These are phyloP conservation scores for Porogramme epimiltina DNA, from an alignment of 1,284 basidiomycete genomes.

Conservation along the genomic window DNA sequence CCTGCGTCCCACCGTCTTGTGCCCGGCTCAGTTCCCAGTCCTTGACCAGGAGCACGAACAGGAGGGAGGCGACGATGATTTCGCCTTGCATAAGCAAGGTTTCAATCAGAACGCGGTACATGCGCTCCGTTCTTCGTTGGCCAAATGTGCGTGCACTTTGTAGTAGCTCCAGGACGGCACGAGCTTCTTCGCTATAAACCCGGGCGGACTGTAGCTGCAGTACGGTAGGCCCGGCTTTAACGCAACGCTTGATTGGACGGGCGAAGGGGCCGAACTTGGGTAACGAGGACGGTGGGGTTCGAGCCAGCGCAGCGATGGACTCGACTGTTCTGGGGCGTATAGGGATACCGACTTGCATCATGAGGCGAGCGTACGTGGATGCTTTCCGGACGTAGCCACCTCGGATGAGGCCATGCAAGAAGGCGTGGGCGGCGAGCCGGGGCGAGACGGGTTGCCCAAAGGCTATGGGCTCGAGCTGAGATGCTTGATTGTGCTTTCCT, in stretches of 20 bases:
- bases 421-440: constrained; percentile 58
- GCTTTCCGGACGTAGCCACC: constrained; percentile 49
- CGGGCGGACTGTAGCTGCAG: constrained; percentile 28
- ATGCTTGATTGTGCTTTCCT: background rate
- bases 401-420: constrained; percentile 66
- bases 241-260: constrained; percentile 5
- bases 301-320: constrained; percentile 41
- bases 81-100: constrained; percentile 75
- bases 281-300: constrained; percentile 16
- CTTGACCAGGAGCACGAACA: constrained; percentile 66
- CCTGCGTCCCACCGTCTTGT: background rate
- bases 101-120: constrained; percentile 62
- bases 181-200: constrained; percentile 39
- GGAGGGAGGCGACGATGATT: constrained; percentile 67
- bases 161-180: constrained; percentile 55
- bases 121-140: constrained; percentile 53
- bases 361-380: constrained; percentile 45
- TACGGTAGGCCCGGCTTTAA: constrained; percentile 15
- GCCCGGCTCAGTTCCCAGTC: constrained; percentile 53
- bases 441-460: constrained; percentile 55
- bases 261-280: constrained; percentile 16
- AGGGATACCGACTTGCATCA: constrained; percentile 54
- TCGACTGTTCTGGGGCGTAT: constrained; percentile 52
- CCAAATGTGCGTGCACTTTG: constrained; percentile 54
- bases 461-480: constrained; percentile 39